Evolutionary conservation across 768 basidiomycete genomes (phyloP), one percentile per base, ranked within the genome.

Genomic region (Suillus clintonianus): DNA sequence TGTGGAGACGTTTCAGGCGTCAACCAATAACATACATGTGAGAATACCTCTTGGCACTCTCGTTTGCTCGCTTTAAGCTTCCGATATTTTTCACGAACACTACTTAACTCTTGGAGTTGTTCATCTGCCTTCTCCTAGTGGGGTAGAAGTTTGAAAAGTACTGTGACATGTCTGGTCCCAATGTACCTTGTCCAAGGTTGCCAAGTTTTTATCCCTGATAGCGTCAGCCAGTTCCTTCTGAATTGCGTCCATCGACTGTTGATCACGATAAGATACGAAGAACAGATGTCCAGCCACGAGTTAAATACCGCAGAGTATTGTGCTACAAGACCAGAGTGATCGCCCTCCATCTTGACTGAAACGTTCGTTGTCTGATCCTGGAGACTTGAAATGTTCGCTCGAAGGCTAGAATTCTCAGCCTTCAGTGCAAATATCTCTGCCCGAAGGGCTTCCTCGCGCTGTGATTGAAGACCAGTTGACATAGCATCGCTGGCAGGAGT

Each of bases 1-100:
- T 76, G 57, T 51, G 27, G 36, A 6, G 53, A 7, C 27, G 51
- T 64, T 55, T 19, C 7, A 30, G 48, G 37, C 11, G 55, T 8
- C 34, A 54, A 13, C 19, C 19, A 47, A 45, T 55, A 34, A 11
- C 45, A 19, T 59, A 8, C 6, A 42, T 61, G 43, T 37, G 32
- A n/a, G 65, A 72, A 60, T 64, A 59, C 74, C 64, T 73, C 65
- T 3, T 62, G 24, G 56, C 61, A 67, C 45, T 70, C 69, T 32
- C 54, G 36, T 36, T 47, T 59, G 54, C 62, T 61, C 19, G 60
- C 65, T 62, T 74, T 76, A 19, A 55, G 53, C 19, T 57, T 67
- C 42, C 39, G 67, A 36, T 74, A 70, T 56, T 74, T 76, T 14
- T 61, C 69, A 37, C 50, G 67, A 11, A 74, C 53, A 9, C 1